Percentiles rank a stretch among this genome's conserved stretches.
These are phyloP conservation scores for Linnemannia exigua DNA, from an alignment of 192 early-diverging fungal genomes.

Conservation along the genomic window DNA sequence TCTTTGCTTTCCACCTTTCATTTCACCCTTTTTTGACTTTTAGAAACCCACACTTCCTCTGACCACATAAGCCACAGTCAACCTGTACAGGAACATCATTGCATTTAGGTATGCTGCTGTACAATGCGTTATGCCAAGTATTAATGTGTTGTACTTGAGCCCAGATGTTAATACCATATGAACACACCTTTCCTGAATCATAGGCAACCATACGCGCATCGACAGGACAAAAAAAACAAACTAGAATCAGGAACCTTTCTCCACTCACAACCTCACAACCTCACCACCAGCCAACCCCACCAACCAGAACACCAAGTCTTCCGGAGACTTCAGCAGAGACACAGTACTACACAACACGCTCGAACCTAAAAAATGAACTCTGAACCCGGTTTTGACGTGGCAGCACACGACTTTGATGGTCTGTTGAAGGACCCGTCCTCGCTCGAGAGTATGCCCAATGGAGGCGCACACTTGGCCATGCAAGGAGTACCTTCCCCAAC, in stretches of 20 bases:
- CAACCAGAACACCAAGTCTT: not conserved
- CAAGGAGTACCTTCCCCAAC: not conserved
- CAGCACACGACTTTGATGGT: not conserved
- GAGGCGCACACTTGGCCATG: not conserved
- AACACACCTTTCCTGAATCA: too few relatives aligned
- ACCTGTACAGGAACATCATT: not conserved
- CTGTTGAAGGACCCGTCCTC: not conserved
- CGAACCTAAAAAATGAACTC: not conserved
- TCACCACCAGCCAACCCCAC: not conserved
- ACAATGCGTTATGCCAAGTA: too few relatives aligned
- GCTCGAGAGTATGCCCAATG: not conserved
- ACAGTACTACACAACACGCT: too few relatives aligned
- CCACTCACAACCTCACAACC: too few relatives aligned
- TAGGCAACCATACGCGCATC: too few relatives aligned
- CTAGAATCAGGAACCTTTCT: too few relatives aligned
- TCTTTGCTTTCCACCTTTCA: not conserved
- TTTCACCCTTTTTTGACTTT: not conserved
- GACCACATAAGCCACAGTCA: not conserved
- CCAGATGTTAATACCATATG: too few relatives aligned
- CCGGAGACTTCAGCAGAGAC: not conserved
- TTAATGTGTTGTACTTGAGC: too few relatives aligned
- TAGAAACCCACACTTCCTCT: not conserved
- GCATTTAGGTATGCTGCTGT: too few relatives aligned
- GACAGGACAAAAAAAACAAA: too few relatives aligned
- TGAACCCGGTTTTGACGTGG: not conserved